Percentiles rank a stretch among this genome's conserved stretches.
Conservation (phyloP, 2,329 filamentous ascomycete species). For the Colletotrichum sp. region DNA sequence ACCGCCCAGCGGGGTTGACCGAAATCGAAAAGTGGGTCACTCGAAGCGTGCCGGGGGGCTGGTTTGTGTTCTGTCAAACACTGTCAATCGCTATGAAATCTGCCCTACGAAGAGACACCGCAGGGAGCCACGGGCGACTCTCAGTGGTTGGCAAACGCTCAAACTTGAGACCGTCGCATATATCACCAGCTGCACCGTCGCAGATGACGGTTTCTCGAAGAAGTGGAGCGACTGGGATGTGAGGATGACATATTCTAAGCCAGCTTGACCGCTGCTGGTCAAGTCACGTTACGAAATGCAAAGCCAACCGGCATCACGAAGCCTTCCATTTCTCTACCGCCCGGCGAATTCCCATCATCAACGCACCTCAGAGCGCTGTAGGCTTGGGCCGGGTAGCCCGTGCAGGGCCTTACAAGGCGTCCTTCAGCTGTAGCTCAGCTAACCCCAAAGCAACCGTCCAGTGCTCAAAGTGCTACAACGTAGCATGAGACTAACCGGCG, state of each 20-base stretch:
- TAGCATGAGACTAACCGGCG: slow-evolving; percentile 5
- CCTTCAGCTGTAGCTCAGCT: slow-evolving; percentile 3
- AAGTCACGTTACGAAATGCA: not conserved
- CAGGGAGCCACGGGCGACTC: not conserved
- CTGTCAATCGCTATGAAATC: not conserved
- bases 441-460: not conserved
- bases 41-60: not conserved
- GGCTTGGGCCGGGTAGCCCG: not conserved
- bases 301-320: not conserved
- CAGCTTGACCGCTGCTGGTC: not conserved
- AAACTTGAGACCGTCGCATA: not conserved
- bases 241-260: not conserved
- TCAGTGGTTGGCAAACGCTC: not conserved
- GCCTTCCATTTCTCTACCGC: not conserved
- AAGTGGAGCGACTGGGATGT: not conserved
- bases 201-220: not conserved
- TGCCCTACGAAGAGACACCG: not conserved
- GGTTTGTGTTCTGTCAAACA: not conserved
- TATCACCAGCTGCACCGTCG: not conserved
- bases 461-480: slow-evolving; percentile 8
- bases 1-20: slow-evolving; percentile 19
- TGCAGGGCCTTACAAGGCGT: not conserved
- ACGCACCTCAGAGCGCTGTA: not conserved
- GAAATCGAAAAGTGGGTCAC: not conserved
- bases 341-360: not conserved